Conservation (phyloP, 768 basidiomycete species). For the Dentipellis sp. region DNA sequence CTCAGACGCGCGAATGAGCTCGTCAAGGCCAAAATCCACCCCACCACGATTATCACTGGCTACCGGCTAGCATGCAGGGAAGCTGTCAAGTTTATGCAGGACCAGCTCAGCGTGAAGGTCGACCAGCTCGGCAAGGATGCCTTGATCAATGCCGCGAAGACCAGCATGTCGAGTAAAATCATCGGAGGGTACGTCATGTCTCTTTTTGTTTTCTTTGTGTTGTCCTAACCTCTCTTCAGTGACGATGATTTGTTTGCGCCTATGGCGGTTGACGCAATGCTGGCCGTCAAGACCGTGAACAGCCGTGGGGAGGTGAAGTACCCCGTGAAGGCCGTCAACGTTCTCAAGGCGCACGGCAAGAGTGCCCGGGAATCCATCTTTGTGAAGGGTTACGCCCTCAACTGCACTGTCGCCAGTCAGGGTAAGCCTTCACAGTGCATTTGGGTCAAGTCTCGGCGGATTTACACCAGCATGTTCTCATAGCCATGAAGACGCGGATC, state of each 20-base stretch:
- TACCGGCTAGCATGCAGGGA: conserved; percentile 95
- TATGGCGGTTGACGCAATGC: conserved; percentile 98
- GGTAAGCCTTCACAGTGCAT: conserved; percentile 40
- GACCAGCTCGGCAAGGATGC: conserved; percentile 88
- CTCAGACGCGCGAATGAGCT: conserved; percentile 95
- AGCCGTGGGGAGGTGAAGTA: conserved; percentile 94
- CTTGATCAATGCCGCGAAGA: conserved; percentile 93
- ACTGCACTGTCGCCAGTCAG: conserved; percentile 98
- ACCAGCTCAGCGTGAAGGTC: conserved; percentile 92
- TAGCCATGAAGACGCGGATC: conserved; percentile 97
- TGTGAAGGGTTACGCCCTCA: conserved; percentile 94
- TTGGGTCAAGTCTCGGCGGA: not conserved
- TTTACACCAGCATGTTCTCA: too few species aligned
- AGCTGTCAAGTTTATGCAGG: conserved; percentile 96
- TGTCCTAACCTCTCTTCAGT: conserved; percentile 29
- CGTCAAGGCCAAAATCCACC: conserved; percentile 96
- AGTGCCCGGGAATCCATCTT: conserved; percentile 92
- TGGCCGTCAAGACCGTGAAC: conserved; percentile 92
- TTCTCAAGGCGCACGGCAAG: conserved; percentile 94
- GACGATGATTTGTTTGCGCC: conserved; percentile 98
- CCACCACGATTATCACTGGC: conserved; percentile 98
- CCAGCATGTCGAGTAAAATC: conserved; percentile 98
- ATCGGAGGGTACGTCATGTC: conserved; percentile 72
- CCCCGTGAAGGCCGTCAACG: conserved; percentile 98
- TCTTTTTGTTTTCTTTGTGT: conserved; percentile 3